Percentiles rank a stretch among this genome's conserved stretches.
phyloP scores from a whole-genome alignment of 208 protist species.

The Trypanosoma melophagium region DNA sequence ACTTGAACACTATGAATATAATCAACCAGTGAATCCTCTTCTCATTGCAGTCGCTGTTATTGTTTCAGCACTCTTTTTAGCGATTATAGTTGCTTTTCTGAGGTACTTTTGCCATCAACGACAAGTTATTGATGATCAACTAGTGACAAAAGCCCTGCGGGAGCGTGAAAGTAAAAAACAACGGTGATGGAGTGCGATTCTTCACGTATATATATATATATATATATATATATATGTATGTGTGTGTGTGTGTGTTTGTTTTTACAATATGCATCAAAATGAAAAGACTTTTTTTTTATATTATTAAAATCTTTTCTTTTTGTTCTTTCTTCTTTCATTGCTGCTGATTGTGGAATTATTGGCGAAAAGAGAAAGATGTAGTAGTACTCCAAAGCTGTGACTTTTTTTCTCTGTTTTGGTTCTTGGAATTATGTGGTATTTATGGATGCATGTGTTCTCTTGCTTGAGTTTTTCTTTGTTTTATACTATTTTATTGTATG shows the following conservation, averaged over 20 bases:
- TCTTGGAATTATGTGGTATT: no score
- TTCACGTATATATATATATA: slow-evolving; percentile 1
- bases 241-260: slow-evolving; percentile 1
- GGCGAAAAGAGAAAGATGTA: no score
- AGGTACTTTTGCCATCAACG: slow-evolving; percentile 41
- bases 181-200: not conserved
- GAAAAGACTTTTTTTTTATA: no score
- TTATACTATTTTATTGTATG: not conserved
- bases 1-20: slow-evolving; percentile 18
- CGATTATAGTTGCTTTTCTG: slow-evolving; percentile 28
- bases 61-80: slow-evolving; percentile 21
- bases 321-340: no score
- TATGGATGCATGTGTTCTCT: no score
- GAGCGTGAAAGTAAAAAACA: slow-evolving; percentile 1
- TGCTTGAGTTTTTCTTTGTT: no score
- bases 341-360: no score
- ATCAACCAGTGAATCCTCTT: slow-evolving; percentile 36
- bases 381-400: no score
- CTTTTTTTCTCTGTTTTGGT: no score
- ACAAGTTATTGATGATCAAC: slow-evolving; percentile 34
- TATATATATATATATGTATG: slow-evolving; percentile 1
- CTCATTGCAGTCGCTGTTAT: slow-evolving; percentile 38
- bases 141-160: slow-evolving; percentile 29
- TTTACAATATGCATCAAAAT: no score
- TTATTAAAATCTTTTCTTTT: no score